Evolutionary conservation across 306 rosid genomes (phyloP).

Genomic region (Acacia melanoxylon): DNA sequence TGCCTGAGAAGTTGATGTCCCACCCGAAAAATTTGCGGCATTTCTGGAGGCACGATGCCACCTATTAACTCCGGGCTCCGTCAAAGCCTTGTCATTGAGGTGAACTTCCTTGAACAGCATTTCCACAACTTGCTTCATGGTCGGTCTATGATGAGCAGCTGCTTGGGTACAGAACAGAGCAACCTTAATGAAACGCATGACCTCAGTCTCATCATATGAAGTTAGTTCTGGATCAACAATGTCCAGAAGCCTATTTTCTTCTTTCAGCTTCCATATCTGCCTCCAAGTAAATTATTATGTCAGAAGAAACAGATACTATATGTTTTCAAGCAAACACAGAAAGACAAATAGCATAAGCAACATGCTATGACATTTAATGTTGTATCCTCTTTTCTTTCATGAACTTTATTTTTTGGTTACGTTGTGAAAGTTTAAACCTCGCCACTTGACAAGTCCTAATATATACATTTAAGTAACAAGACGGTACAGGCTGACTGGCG

Average conservation of each 20-base stretch:
- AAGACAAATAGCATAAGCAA: not conserved
- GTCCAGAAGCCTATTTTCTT: slow-evolving; percentile 65
- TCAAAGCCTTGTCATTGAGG: slow-evolving; percentile 66
- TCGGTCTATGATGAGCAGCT: slow-evolving; percentile 67
- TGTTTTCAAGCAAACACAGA: not conserved
- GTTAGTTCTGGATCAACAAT: slow-evolving; percentile 69
- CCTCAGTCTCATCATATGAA: slow-evolving; percentile 52
- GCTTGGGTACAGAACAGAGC: slow-evolving; percentile 89
- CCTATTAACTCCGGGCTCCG: slow-evolving; percentile 62
- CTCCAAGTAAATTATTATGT: slow-evolving; percentile 7
- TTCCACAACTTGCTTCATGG: slow-evolving; percentile 76
- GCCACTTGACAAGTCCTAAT: not conserved
- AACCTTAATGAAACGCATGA: slow-evolving; percentile 60
- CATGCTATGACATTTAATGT: not conserved
- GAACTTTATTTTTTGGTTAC: not conserved
- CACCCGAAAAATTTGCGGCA: slow-evolving; percentile 20
- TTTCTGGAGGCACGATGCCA: slow-evolving; percentile 33
- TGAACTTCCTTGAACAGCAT: slow-evolving; percentile 81
- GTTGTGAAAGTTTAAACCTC: not conserved
- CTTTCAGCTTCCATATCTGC: slow-evolving; percentile 77
- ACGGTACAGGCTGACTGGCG: not conserved
- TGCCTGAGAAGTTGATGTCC: slow-evolving; percentile 37
- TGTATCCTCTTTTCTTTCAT: slow-evolving; percentile 6
- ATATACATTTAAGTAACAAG: not conserved
- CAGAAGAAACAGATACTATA: not conserved